Evolutionary conservation across 306 rosid species (phyloP).

Genomic region (Vicia faba): DNA sequence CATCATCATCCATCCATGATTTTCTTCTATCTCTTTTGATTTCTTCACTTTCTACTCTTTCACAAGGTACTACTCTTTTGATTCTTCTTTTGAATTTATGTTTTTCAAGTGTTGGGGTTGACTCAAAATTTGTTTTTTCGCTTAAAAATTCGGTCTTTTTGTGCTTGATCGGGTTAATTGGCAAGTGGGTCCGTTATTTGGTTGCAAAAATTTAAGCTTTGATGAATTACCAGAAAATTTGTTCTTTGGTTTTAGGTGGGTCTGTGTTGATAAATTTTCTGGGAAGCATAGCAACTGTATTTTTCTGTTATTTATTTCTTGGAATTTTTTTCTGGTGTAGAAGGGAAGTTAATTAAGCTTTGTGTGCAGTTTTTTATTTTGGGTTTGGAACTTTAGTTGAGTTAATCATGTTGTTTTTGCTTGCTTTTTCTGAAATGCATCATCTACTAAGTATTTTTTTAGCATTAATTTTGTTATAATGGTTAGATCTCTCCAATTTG

Average conservation of each 20-base stretch:
- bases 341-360: conserved; percentile 17
- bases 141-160: conserved; percentile 11
- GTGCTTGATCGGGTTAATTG: conserved; percentile 37
- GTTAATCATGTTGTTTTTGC: conserved; percentile 27
- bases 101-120: conserved; percentile 37
- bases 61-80: conserved; percentile 36
- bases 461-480: neutral
- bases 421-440: conserved; percentile 34
- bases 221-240: conserved; percentile 22
- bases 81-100: conserved; percentile 5
- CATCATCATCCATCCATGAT: conserved; percentile 41
- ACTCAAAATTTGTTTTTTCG: conserved; percentile 22
- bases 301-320: neutral
- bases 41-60: conserved; percentile 20
- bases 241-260: conserved; percentile 37
- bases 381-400: conserved; percentile 8
- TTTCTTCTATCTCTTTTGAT: neutral
- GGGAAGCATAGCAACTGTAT: conserved; percentile 6
- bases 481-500: conserved; percentile 11
- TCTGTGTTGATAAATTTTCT: conserved; percentile 34
- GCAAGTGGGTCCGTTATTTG: conserved; percentile 48
- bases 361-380: conserved; percentile 33
- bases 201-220: conserved; percentile 29
- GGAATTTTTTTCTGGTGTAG: conserved; percentile 9
- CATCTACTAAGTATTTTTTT: neutral